Base-by-base conservation (phyloP, 257 asterid species). In the Linaria vulgaris region DNA sequence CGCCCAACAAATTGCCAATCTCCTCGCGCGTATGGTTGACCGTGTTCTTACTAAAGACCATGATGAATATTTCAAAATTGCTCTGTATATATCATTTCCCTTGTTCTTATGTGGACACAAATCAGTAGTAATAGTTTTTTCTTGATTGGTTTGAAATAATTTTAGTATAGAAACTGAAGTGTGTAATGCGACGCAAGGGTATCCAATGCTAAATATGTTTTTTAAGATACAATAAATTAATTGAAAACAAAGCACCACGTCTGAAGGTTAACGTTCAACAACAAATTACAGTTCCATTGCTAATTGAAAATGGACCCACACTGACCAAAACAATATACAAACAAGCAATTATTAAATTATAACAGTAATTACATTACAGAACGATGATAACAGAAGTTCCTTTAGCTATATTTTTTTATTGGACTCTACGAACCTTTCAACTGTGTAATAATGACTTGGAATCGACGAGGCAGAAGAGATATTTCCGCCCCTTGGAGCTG, bases 161-260 rank as follows among this genome's bases (percentile, higher is more conserved):
- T 68, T 46, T 46, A 22, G 24, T 19, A 27, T 30, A 23, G 50
- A 45, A 24, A 15, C 31, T 45, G 57, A 64, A 48, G 46, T 43
- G 11, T 49, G 67, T 5, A 27, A 61, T 50, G 25, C 41, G 47
- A 61, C 13, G 50, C 27, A 9, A 52, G 24, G 53, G 68, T 51
- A 75, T 75, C 76, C 79, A 34, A 74, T 69, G 76, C 65, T 49
- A 12, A n/a, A n/a, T n/a, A n/a, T n/a, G n/a, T n/a, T n/a, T n/a
- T n/a, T n/a, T n/a, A n/a, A n/a, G n/a, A n/a, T n/a, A n/a, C n/a
- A n/a, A n/a, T n/a, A n/a, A n/a, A n/a, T n/a, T n/a, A n/a, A n/a
- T n/a, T n/a, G n/a, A n/a, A n/a, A 45, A 30, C 37, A 30, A 30
- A 30, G 37, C 37, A 30, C 37, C 37, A 30, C 6, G 37, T 3